A percentile compares a stretch with the other conserved stretches of the same genome.
Conservation (phyloP, 257 asterid genomes). For the Oldenlandia corymbosa region DNA sequence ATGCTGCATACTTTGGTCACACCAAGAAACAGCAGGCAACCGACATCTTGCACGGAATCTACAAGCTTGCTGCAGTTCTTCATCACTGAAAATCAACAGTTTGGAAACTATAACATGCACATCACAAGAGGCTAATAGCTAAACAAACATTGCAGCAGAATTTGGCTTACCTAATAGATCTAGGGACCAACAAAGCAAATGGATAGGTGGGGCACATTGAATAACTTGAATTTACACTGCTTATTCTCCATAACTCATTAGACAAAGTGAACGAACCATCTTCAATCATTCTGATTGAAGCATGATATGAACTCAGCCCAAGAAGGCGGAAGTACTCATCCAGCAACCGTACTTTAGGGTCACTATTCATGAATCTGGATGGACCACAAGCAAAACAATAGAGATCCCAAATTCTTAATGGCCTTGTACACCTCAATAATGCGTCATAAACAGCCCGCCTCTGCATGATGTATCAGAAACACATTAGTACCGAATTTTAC, state of each 20-base stretch:
- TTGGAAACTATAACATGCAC: conserved; percentile 24
- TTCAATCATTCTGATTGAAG: conserved; percentile 53
- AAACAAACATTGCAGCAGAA: conserved; percentile 7
- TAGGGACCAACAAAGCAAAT: conserved; percentile 90
- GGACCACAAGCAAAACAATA: conserved; percentile 72
- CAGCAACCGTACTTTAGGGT: conserved; percentile 72
- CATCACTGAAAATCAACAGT: conserved; percentile 53
- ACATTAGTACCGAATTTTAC: conserved; percentile 5
- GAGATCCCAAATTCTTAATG: conserved; percentile 80
- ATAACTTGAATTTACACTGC: conserved; percentile 62
- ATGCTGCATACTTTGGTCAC: conserved; percentile 60
- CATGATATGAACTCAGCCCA: conserved; percentile 53
- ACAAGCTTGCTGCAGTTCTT: conserved; percentile 77
- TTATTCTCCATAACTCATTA: conserved; percentile 89
- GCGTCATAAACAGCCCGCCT: conserved; percentile 88
- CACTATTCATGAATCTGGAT: conserved; percentile 48
- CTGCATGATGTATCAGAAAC: conserved; percentile 37
- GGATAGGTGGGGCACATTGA: conserved; percentile 84
- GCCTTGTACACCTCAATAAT: conserved; percentile 64
- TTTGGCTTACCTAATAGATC: conserved; percentile 58
- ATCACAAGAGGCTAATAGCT: conserved; percentile 17
- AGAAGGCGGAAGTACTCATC: conserved; percentile 90
- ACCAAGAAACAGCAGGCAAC: conserved; percentile 91
- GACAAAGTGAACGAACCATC: conserved; percentile 72
- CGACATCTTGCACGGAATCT: conserved; percentile 85